phyloP scores from a whole-genome alignment of 1,284 basidiomycete genomes.

The Porodaedalea pini region DNA sequence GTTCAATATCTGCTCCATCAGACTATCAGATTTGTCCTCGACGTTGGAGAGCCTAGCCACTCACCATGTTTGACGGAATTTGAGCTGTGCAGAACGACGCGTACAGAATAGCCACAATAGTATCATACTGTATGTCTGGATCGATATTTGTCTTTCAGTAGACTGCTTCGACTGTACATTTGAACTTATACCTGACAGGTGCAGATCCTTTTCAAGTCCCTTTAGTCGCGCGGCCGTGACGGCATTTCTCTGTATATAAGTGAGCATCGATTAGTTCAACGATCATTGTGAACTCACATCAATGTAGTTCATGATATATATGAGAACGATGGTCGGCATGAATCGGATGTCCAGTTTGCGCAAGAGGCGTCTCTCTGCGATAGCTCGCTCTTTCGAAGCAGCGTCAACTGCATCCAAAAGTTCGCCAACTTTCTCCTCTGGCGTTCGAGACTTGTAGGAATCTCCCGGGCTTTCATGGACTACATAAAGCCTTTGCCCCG shows the following conservation, averaged over 20 bases:
- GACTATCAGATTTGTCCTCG: not conserved
- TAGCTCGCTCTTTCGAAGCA: not conserved
- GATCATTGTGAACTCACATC: constrained; percentile 19
- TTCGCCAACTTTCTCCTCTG: too few species aligned
- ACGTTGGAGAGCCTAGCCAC: not conserved
- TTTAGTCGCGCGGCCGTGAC: constrained; percentile 10
- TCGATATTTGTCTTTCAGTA: not conserved
- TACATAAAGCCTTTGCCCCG: too few species aligned
- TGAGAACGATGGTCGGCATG: constrained; percentile 24
- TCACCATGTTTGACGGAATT: constrained; percentile 31
- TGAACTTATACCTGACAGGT: constrained; percentile 9
- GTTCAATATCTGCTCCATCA: constrained; percentile 43
- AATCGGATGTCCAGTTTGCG: constrained; percentile 24
- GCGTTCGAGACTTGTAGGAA: too few species aligned
- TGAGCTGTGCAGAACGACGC: constrained; percentile 11
- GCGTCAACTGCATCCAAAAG: too few species aligned
- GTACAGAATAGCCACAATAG: constrained; percentile 12
- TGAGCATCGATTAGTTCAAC: not conserved
- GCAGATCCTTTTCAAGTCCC: constrained; percentile 13
- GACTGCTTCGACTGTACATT: constrained; percentile 8
- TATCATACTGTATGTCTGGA: constrained; percentile 16
- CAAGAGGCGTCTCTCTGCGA: constrained; percentile 5
- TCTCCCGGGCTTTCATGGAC: too few species aligned
- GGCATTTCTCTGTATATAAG: constrained; percentile 9
- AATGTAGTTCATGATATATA: constrained; percentile 27